Conservation (phyloP, 768 basidiomycete genomes). For the Stropharia rugosoannulata region DNA sequence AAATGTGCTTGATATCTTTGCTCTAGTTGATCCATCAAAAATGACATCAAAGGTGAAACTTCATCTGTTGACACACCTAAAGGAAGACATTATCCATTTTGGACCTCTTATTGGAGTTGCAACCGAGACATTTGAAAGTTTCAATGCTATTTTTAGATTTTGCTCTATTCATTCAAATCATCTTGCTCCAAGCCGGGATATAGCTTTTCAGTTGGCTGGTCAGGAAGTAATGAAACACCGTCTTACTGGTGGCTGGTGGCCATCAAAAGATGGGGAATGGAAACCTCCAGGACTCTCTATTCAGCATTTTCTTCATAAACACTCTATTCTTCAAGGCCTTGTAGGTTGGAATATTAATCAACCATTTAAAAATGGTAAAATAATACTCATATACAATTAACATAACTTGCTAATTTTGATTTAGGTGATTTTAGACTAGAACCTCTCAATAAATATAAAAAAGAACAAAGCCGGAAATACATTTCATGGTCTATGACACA, state of each 20-base stretch:
- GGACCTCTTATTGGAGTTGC: constrained; percentile 34
- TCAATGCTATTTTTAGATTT: constrained; percentile 39
- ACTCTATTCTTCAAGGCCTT: constrained; percentile 8
- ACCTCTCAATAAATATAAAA: constrained; percentile 24
- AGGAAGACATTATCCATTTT: constrained; percentile 31
- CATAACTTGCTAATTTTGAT: background rate
- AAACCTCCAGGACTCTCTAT: constrained; percentile 8
- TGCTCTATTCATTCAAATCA: constrained; percentile 43
- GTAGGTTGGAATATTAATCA: constrained; percentile 9
- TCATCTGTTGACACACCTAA: constrained; percentile 33
- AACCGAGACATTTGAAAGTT: constrained; percentile 38
- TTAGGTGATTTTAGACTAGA: constrained; percentile 21
- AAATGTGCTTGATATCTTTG: constrained; percentile 37
- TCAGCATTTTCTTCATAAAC: constrained; percentile 5
- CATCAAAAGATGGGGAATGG: constrained; percentile 7
- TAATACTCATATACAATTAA: background rate
- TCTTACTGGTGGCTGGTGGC: constrained; percentile 31
- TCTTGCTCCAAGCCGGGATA: constrained; percentile 40
- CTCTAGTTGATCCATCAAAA: constrained; percentile 30
- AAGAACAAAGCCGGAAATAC: constrained; percentile 3
- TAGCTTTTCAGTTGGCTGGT: constrained; percentile 30
- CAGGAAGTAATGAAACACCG: constrained; percentile 30
- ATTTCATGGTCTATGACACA: constrained; percentile 11
- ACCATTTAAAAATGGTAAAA: constrained; percentile 9
- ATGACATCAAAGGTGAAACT: constrained; percentile 34